Base-by-base conservation (phyloP, 805 yeast genomes). In the Suhomyces sp. region DNA sequence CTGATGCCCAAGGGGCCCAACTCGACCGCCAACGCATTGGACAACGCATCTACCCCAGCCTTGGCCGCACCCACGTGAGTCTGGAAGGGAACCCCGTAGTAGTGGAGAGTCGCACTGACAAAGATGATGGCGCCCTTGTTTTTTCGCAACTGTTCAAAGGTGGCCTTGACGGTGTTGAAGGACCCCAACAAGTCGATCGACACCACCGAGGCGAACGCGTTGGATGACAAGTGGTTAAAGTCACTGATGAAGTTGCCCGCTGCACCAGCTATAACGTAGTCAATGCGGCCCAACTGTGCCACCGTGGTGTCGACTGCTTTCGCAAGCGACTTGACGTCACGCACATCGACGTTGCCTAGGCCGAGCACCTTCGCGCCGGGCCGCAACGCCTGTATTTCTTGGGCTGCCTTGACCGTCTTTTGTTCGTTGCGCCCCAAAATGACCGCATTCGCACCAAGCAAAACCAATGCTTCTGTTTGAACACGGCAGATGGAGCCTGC, bases 221-320 rank as follows among this genome's bases (percentile, higher is more conserved):
- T 73, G 50, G 70, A 61, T 31, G 78, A 73, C 53, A 75, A 65
- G 53, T 74, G 79, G 58, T 74, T 74, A 61, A 73, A 75, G 59
- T 74, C 79, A 47, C 69, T 56, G 46, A 74, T 62, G 53, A 72
- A 74, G 60, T 74, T 74, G 6, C 78, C 78, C 0, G 78, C 79
- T 3, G 78, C 77, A 6, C 79, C 79, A 12, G 78, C 77, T 57
- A 75, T 74, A 8, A 75, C 76, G 53, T 56, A 73, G 58, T 75
- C 79, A 36, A 75, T 74, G 54, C 76, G 63, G 5, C 79, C 78
- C 48, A 74, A 66, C 54, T 66, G 73, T 10, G 47, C 54, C 15
- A 66, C 66, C 6, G 68, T 61, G 26, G 51, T 51, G 23, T 59
- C 63, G 35, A 61, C 70, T 2, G 69, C 70, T 50, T 53, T 44